Base-by-base conservation (phyloP, 2,329 filamentous ascomycete genomes). In the Pseudocercospora vitis region DNA sequence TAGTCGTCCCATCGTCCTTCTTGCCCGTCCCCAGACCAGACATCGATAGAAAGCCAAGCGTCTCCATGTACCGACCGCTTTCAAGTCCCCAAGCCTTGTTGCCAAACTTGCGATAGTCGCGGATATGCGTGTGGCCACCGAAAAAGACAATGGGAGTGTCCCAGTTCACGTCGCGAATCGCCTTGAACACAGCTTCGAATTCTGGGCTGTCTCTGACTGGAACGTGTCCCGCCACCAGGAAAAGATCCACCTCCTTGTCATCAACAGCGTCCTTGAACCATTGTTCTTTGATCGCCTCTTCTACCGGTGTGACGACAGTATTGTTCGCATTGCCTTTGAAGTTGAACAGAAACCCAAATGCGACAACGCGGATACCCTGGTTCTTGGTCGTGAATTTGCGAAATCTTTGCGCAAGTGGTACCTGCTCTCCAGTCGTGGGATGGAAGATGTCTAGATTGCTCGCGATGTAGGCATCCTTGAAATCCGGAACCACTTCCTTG, bases 301-400 rank as follows among this genome's bases (percentile, higher is more conserved):
- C 83, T 2, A 96, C 91, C 0, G 81, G 82, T 62, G 89, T 85
- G 0, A 97, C 89, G 3, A 89, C 77, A 0, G 89, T 95, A 70
- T 97, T 97, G 69, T 96, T 94, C 52, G 87, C 87, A 70, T 96
- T 96, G 14, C 86, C 85, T 0, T 82, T 89, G 65, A 99, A 99
- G 73, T 99, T 85, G 71, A 96, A 99, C 3, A 99, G 75, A 71
- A 99, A 97, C 2, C 94, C 94, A 70, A 99, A 91, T 0, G 92
- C 89, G 45, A 95, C 77, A 53, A 99, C 83, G 12, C 87, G 82
- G 55, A 96, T 84, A 3, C 87, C 88, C 62, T 89, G 89, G 61
- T 95, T 90, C 76, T 91, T 91, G 4, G 94, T 99, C 52, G 82
- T 91, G 72, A 99, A 96, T 68, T 89, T 94, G 69, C 87, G 86